phyloP scores from a whole-genome alignment of 306 rosid genomes.

The Cucumis cinereus region DNA sequence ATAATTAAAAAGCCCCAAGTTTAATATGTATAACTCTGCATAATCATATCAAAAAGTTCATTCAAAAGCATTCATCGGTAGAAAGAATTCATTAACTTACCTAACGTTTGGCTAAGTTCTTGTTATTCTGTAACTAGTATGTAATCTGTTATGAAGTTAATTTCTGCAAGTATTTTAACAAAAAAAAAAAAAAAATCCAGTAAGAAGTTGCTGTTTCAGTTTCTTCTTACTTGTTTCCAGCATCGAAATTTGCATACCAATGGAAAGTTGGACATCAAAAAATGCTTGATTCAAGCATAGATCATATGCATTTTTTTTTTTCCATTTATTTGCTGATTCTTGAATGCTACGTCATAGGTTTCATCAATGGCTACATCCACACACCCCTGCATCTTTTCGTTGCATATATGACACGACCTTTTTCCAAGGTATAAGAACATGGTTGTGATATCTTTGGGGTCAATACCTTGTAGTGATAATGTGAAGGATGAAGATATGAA shows the following conservation, averaged over 20 bases:
- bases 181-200: background rate
- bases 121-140: background rate
- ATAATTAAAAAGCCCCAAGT: background rate
- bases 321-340: background rate
- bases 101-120: background rate
- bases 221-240: background rate
- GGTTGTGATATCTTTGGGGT: constrained; percentile 17
- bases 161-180: background rate
- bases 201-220: background rate
- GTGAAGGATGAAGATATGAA: background rate
- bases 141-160: background rate
- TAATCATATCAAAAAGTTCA: background rate
- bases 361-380: constrained; percentile 52
- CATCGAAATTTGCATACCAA: no score
- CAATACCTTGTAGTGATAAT: constrained; percentile 33
- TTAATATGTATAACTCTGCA: background rate
- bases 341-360: background rate
- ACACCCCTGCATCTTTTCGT: constrained; percentile 55
- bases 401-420: constrained; percentile 76
- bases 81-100: background rate
- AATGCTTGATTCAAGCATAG: no score
- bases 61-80: background rate
- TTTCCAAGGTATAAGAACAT: constrained; percentile 31
- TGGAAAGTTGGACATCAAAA: no score
- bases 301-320: background rate